Evolutionary conservation across 176 grass and related monocot genomes (phyloP).

Genomic region (Musa acuminata): DNA sequence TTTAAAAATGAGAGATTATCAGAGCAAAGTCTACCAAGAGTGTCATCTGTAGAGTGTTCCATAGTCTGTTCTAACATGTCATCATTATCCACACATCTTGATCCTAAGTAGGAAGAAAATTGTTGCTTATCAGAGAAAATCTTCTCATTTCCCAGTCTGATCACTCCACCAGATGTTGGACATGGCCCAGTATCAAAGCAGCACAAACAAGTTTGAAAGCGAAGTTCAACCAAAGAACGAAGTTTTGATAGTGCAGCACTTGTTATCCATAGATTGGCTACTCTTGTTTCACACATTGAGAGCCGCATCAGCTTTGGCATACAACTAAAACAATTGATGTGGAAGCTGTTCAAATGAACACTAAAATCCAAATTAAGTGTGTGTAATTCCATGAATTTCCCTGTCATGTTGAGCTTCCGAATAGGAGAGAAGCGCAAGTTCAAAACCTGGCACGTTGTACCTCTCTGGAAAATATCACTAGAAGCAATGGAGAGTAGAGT

Average conservation of each 20-base stretch:
- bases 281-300: constrained; percentile 24
- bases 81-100: neutral
- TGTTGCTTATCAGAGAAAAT: neutral
- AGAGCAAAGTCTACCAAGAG: neutral
- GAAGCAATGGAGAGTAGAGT: neutral
- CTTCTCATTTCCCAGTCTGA: neutral
- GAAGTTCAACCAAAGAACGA: constrained; percentile 12
- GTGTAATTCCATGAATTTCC: constrained; percentile 17
- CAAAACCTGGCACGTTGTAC: constrained; percentile 8
- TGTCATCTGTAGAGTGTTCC: neutral
- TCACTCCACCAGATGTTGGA: neutral
- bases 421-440: constrained; percentile 22
- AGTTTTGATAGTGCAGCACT: constrained; percentile 23
- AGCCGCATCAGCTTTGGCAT: constrained; percentile 22
- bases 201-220: constrained; percentile 21
- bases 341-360: constrained; percentile 22
- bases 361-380: constrained; percentile 20
- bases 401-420: constrained; percentile 19
- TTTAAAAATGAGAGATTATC: neutral
- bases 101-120: neutral
- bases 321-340: constrained; percentile 13
- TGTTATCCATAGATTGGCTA: constrained; percentile 21
- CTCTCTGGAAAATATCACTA: constrained; percentile 17
- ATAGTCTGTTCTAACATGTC: constrained; percentile 5
- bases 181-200: constrained; percentile 17